phyloP scores from a whole-genome alignment of 2,329 filamentous ascomycete species.

The Fusarium euwallaceae region DNA sequence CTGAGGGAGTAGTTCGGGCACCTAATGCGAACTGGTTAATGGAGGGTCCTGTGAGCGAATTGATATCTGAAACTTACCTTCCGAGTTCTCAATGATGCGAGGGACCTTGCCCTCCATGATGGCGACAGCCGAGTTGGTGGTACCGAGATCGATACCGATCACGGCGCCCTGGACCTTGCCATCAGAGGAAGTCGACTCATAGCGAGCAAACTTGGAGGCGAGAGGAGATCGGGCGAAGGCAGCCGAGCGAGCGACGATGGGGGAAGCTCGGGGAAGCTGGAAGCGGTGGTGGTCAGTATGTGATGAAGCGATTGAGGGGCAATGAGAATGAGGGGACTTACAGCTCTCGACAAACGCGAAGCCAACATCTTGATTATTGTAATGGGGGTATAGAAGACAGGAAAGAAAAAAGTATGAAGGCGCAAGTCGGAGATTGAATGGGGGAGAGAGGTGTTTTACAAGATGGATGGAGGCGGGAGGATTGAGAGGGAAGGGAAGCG shows the following conservation, averaged over 20 bases:
- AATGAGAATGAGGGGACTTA: slow-evolving; percentile 62
- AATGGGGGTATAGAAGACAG: slow-evolving; percentile 52
- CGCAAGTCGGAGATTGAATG: slow-evolving; percentile 51
- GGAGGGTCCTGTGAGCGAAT: slow-evolving; percentile 7
- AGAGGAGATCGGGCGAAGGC: slow-evolving; percentile 77
- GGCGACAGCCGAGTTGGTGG: slow-evolving; percentile 97
- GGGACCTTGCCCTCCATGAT: slow-evolving; percentile 97
- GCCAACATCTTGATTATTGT: slow-evolving; percentile 74
- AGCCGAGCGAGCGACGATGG: slow-evolving; percentile 76
- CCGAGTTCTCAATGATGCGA: slow-evolving; percentile 97
- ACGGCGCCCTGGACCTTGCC: slow-evolving; percentile 92
- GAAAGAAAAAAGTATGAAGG: slow-evolving; percentile 51
- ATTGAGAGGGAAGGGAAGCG: slow-evolving; percentile 48
- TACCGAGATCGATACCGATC: slow-evolving; percentile 98
- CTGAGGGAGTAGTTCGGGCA: slow-evolving; percentile 72
- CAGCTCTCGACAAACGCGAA: slow-evolving; percentile 79
- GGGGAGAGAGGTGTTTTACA: slow-evolving; percentile 49
- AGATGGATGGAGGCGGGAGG: slow-evolving; percentile 44
- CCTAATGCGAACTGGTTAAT: slow-evolving; percentile 40
- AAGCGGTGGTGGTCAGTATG: slow-evolving; percentile 40
- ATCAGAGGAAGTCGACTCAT: slow-evolving; percentile 73
- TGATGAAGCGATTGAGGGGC: slow-evolving; percentile 8
- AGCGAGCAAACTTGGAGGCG: slow-evolving; percentile 80
- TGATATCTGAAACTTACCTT: slow-evolving; percentile 70
- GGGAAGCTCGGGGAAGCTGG: slow-evolving; percentile 82